These are phyloP conservation scores for Polymyxa betae DNA, from an alignment of 208 protist species.

Conservation along the genomic window DNA sequence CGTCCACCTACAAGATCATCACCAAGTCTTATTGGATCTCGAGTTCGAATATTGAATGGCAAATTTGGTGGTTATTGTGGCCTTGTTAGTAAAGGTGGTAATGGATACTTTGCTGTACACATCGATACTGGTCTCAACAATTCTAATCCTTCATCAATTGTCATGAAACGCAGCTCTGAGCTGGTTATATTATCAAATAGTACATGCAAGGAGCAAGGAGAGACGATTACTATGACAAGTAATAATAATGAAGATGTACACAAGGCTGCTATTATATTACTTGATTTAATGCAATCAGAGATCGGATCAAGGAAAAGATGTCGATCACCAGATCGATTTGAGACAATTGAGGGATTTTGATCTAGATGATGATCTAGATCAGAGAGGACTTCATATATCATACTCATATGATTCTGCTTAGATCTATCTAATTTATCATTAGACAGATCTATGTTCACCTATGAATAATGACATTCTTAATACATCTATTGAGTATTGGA, in stretches of 20 bases:
- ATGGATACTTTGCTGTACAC: constrained; percentile 40
- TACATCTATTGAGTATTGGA: too few species aligned
- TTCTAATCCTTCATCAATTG: background rate
- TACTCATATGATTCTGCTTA: too few species aligned
- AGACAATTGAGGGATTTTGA: background rate
- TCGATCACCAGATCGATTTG: background rate
- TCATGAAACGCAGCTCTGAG: constrained; percentile 51
- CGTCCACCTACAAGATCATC: background rate
- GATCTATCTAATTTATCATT: too few species aligned
- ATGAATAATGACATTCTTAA: too few species aligned
- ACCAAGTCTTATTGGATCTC: constrained; percentile 22
- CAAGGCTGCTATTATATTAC: background rate
- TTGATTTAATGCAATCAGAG: background rate
- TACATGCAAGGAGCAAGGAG: background rate
- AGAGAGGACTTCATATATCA: too few species aligned
- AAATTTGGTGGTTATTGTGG: constrained; percentile 24
- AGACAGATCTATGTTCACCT: too few species aligned
- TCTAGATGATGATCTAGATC: background rate
- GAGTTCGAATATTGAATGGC: constrained; percentile 11
- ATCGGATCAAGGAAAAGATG: background rate
- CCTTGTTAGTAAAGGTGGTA: background rate
- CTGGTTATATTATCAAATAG: background rate
- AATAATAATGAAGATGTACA: background rate
- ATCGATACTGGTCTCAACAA: background rate
- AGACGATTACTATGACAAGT: background rate